Base-by-base conservation (phyloP, 805 yeast genomes). In the Yarrowia yakushimensis region DNA sequence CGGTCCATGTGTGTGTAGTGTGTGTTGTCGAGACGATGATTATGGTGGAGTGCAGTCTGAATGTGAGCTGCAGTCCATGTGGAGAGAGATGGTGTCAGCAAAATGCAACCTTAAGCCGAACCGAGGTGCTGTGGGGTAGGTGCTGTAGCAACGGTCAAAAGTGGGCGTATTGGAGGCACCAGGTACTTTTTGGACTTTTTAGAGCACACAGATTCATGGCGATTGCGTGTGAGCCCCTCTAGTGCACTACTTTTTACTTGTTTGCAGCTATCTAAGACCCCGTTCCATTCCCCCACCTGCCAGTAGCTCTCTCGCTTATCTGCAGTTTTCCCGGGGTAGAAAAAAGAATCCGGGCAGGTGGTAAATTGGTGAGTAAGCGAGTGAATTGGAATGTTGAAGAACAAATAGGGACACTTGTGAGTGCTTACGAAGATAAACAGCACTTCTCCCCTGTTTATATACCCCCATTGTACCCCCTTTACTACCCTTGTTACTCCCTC, bases 71-170 rank as follows among this genome's bases (percentile, higher is more conserved):
- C 57, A 33, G 4, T 33, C 33, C 41, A 34, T 48, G 39, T 48
- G 57, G 57, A 48, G 57, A 48, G 54, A 48, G 54, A 46, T 31
- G 57, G 59, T 23, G 59, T 52, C 55, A 48, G 55, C 55, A 48
- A n/a, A 48, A 52, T 52, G 59, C 59, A 52, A 52, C 59, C 59
- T 52, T 17, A 52, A 34, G 59, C 59, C 59, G 59, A 52, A 52
- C 59, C 59, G 59, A 52, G 59, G 59, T 25, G 43, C 25, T 52
- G 59, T 52, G 43, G 57, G 57, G 57, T 48, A 33, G 30, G 36
- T 7, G n/a, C 13, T 25, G 20, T 36, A 36, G 46, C 20, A 42
- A 42, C 18, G 37, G 17, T 11, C 27, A 5, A 2, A 20, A 1
- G n/a, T 17, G 23, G 52, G 15, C 18, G 15, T 23, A 12, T n/a